Evolutionary conservation across 2,329 filamentous ascomycete genomes (phyloP), one percentile per base, ranked within the genome.

Genomic region (Ceratocystis lukuohia): DNA sequence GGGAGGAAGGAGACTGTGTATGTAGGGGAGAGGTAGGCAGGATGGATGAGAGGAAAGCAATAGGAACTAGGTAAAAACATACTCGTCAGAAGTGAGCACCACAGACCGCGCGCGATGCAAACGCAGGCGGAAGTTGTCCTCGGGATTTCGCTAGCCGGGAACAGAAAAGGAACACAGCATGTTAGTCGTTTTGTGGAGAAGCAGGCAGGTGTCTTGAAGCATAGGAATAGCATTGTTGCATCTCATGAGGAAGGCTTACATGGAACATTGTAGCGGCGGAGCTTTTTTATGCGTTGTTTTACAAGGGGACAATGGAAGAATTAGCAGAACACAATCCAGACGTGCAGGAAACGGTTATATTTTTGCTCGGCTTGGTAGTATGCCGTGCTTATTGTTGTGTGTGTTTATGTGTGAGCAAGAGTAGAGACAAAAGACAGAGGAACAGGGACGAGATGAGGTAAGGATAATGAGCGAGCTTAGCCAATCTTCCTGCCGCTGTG

Each of bases 31-130:
- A 17, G 15, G 10, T 8, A 22, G 20, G 63, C 10, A 57, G 4
- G 22, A 57, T 33, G 15, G 25, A 12, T 37, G 53, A 17, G 65
- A 50, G 17, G 6, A 50, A 50, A 10, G 46, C 46, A 10, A 37
- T 10, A 37, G 33, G 33, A 37, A 8, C 46, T 1, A 48, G 12
- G 20, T 2, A 20, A 25, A 15, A 12, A 76, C 80, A 76, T 74
- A 84, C 81, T 96, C 93, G 71, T 88, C 82, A 28, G 85, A 80
- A 3, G 91, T 95, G 68, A 96, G 81, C 28, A 94, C 80, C 41
- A 96, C 88, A 28, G 88, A 92, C 69, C 88, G 85, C 57, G 92
- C 91, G 65, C 91, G 86, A 77, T 96, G 92, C 69, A 89, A 80
- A 69, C 91, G 88, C 63, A 96, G 80, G 69, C 84, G 88, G 74